phyloP scores from a whole-genome alignment of 345 rosid genomes.

The Sisymbrium altissimum region DNA sequence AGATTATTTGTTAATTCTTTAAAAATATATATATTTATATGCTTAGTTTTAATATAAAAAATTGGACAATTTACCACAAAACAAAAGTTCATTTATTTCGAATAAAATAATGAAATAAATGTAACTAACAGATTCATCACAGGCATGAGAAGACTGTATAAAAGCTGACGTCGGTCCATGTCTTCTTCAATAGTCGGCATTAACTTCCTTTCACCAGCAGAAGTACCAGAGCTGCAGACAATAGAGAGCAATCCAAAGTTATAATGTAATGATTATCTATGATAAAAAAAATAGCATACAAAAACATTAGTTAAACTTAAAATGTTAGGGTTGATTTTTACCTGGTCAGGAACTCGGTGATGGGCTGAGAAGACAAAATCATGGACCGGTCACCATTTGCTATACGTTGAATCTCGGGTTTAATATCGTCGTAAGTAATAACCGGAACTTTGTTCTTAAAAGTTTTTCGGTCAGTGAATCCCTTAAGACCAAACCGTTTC shows the following conservation, averaged over 20 bases:
- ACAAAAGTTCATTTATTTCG: not conserved
- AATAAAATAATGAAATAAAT: not conserved
- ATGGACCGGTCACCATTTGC: slow-evolving; percentile 70
- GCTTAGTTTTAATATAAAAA: not conserved
- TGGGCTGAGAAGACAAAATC: slow-evolving; percentile 59
- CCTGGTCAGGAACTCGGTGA: slow-evolving; percentile 78
- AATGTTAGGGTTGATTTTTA: not conserved
- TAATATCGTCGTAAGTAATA: slow-evolving; percentile 63
- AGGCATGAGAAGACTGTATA: slow-evolving; percentile 89
- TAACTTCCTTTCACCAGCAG: slow-evolving; percentile 91
- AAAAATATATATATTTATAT: not conserved
- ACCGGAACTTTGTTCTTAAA: slow-evolving; percentile 57
- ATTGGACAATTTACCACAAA: not conserved
- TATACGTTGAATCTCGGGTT: slow-evolving; percentile 67
- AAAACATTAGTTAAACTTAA: not conserved
- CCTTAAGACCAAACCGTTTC: slow-evolving; percentile 44
- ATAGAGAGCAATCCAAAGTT: not conserved
- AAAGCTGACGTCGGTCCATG: slow-evolving; percentile 60
- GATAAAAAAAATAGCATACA: not conserved
- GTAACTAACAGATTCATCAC: slow-evolving; percentile 79
- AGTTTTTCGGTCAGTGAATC: slow-evolving; percentile 46
- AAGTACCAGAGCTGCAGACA: slow-evolving; percentile 74
- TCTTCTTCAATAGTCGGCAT: slow-evolving; percentile 90
- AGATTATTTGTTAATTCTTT: not conserved
- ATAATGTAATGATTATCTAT: not conserved